Base-by-base conservation (phyloP, 163 green algal genomes). In the Chlorella variabilis region DNA sequence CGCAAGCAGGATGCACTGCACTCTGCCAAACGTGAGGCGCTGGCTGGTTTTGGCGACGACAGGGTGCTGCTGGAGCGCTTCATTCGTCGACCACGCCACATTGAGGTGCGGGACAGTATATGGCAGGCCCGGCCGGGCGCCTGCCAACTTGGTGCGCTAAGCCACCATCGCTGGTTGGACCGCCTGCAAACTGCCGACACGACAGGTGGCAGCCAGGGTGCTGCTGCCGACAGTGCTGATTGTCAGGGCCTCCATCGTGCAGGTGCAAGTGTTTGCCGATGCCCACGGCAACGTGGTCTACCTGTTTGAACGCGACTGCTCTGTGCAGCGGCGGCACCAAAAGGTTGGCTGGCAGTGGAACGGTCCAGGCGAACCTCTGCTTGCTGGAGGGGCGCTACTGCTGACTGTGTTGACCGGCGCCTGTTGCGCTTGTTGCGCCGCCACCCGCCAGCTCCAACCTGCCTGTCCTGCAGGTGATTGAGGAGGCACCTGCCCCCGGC, bases 241-340 rank as follows among this genome's bases (percentile, higher is more conserved):
- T n/a, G n/a, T n/a, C n/a, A n/a, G n/a, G n/a, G n/a, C n/a, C n/a
- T n/a, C n/a, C n/a, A n/a, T n/a, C n/a, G n/a, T 27, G 58, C 75
- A 81, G 78, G 67, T 82, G 36, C 87, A 96, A 91, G 88, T 98
- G 74, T 91, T 98, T 80, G 91, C 88, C 0, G 95, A 99, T 84
- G 68, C 67, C 8, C 92, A 97, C 63, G 96, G 94, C 68, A 88
- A 91, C 59, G 91, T 89, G 4, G 86, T 98, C 48, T 94, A 97
- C 84, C 87, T 99, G 29, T 97, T 95, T 77, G 94, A 98, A 82
- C 85, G 96, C 3, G 96, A 99, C 89, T 99, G 96, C 91, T 94
- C 85, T 29, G 89, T 99, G 63, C 96, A 99, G 86, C 86, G 96
- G 4, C 88, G 96, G 20, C 96, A 99, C 84, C 96, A 99, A 78